Base-by-base conservation (phyloP, 2,329 filamentous ascomycete genomes). In the Alternaria ethzedia region DNA sequence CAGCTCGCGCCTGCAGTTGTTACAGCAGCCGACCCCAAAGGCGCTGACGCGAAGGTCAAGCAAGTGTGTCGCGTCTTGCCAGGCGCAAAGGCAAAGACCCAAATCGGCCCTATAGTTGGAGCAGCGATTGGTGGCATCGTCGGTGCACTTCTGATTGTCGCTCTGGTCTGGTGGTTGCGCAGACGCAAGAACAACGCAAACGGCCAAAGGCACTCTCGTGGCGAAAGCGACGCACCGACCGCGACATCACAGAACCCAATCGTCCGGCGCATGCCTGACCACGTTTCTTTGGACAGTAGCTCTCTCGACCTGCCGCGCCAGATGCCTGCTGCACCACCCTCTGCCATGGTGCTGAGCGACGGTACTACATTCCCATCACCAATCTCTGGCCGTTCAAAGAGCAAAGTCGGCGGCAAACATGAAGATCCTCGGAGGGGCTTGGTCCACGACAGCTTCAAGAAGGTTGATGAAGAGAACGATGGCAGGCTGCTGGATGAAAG, bases 401-500 rank as follows among this genome's bases (percentile, higher is more conserved):
- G 62, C n/a, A 54, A 26, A 4, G 25, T 41, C 23, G 26, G 25
- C 23, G 50, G 49, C 10, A 56, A 55, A 25, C 6, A 60, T 3
- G 51, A 61, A 6, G 63, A 68, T 49, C 65, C 65, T 11, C 44
- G 65, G 2, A 64, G 67, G 26, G 67, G 57, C 2, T 26, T 70
- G 25, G 54, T 57, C 13, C 67, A 63, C 9, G 65, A 64, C 20
- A 49, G 47, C 2, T 70, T 67, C 41, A 59, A 50, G 3, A 66
- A 60, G 21, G 60, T 61, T 3, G 67, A 70, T 13, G 63, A 68
- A 26, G 61, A 61, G 9, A 70, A 70, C 11, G 67, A 70, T 59
- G 67, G 67, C 11, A 59, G 67, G 30, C 57, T 70, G 7, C 32
- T 70, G 54, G 63, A 70, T 43, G 67, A 68, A n/a, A 61, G 57